Percentiles rank a stretch among this genome's conserved stretches.
phyloP scores from a whole-genome alignment of 345 rosid genomes.

The Populus euphratica region DNA sequence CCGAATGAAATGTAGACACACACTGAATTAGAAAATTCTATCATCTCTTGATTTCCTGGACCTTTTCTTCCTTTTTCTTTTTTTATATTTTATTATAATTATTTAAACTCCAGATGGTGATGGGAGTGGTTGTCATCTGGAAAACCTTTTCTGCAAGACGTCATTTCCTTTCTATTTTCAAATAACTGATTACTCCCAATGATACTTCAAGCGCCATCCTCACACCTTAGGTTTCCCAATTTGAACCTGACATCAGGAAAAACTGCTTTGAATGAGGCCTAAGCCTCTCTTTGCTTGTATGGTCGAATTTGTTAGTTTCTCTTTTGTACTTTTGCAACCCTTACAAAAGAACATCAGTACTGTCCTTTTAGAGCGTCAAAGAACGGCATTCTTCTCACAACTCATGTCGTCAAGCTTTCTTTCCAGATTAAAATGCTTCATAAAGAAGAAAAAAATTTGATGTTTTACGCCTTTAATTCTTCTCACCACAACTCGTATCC shows the following conservation, averaged over 20 bases:
- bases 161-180: background rate
- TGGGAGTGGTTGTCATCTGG: background rate
- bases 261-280: background rate
- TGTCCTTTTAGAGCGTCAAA: background rate
- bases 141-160: background rate
- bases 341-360: background rate
- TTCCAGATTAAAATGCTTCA: background rate
- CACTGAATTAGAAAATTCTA: too few species aligned
- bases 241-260: background rate
- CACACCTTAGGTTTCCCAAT: background rate
- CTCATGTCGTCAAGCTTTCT: background rate
- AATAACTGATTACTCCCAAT: background rate
- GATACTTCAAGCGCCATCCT: background rate
- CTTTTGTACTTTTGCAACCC: background rate
- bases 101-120: background rate
- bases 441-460: background rate
- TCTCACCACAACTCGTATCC: too few species aligned
- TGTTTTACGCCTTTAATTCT: background rate
- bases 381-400: background rate
- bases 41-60: background rate
- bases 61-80: background rate
- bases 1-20: too few species aligned
- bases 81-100: too few species aligned
- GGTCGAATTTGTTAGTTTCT: background rate
- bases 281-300: background rate